phyloP scores from a whole-genome alignment of 306 rosid genomes.

The Morella rubra region DNA sequence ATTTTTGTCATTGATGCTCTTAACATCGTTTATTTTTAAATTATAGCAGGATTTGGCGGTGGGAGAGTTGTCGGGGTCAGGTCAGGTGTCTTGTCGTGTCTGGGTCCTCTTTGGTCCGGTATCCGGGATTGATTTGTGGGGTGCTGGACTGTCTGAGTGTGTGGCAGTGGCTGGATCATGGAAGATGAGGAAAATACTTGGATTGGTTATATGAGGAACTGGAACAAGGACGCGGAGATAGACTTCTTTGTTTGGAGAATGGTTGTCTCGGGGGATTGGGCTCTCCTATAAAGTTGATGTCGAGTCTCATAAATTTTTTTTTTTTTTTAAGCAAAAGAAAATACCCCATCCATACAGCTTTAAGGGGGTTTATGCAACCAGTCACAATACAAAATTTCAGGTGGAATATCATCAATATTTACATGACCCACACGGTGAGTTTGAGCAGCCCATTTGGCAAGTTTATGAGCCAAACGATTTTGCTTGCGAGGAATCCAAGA shows the following conservation, averaged over 20 bases:
- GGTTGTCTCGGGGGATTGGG: conserved; percentile 31
- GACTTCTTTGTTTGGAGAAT: conserved; percentile 32
- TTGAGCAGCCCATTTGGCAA: too few relatives aligned
- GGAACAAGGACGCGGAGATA: conserved; percentile 21
- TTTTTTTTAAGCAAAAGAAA: too few relatives aligned
- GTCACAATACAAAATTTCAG: too few relatives aligned
- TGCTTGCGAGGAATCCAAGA: too few relatives aligned
- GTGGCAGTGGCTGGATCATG: conserved; percentile 40
- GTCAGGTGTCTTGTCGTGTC: conserved; percentile 36
- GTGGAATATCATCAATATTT: too few relatives aligned
- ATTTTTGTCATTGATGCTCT: conserved; percentile 5
- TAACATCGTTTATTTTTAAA: conserved; percentile 19
- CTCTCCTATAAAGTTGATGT: conserved; percentile 30
- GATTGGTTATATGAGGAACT: conserved; percentile 33
- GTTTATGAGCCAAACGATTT: too few relatives aligned
- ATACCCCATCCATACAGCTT: too few relatives aligned
- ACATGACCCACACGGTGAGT: too few relatives aligned
- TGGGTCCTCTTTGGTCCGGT: conserved; percentile 37
- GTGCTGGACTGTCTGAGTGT: conserved; percentile 38
- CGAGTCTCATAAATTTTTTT: too few relatives aligned
- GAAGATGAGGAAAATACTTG: conserved; percentile 29
- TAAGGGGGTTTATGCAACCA: too few relatives aligned
- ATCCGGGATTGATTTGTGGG: conserved; percentile 34
- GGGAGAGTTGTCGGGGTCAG: conserved; percentile 36
- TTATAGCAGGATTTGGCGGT: conserved; percentile 39